Evolutionary conservation across 371 early-diverging fungal species (phyloP).

Genomic region (Apophysomyces variabilis): DNA sequence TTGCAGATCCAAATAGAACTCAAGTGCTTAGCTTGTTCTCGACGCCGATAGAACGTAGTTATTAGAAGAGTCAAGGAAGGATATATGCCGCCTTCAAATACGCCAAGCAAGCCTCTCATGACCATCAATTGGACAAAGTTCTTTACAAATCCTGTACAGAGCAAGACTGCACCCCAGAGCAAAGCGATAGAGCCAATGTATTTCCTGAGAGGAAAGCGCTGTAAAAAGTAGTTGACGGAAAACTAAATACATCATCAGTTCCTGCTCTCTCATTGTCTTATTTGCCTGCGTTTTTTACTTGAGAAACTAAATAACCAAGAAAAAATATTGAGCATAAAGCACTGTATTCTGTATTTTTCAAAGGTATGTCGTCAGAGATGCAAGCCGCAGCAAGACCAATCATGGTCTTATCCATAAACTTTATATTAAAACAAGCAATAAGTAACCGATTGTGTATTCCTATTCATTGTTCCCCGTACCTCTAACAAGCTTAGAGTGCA

Average conservation of each 20-base stretch:
- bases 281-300: slow-evolving; percentile 22
- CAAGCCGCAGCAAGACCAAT: slow-evolving; percentile 39
- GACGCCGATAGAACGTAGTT: slow-evolving; percentile 23
- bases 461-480: slow-evolving; percentile 9
- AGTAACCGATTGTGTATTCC: too few species aligned
- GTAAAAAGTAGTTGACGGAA: slow-evolving; percentile 32
- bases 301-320: slow-evolving; percentile 42
- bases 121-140: slow-evolving; percentile 20
- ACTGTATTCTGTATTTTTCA: slow-evolving; percentile 35
- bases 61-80: slow-evolving; percentile 21
- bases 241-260: slow-evolving; percentile 16
- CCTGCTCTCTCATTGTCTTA: not conserved
- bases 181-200: slow-evolving; percentile 24
- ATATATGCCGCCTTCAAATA: slow-evolving; percentile 36
- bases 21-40: slow-evolving; percentile 18
- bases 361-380: slow-evolving; percentile 28
- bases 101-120: slow-evolving; percentile 25
- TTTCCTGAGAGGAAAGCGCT: slow-evolving; percentile 21
- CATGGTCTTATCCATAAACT: slow-evolving; percentile 50
- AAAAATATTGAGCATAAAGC: slow-evolving; percentile 42
- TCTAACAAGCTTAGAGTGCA: slow-evolving; percentile 45
- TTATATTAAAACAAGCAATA: not conserved
- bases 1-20: slow-evolving; percentile 25
- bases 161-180: slow-evolving; percentile 24
- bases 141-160: slow-evolving; percentile 13